These are phyloP conservation scores for Elsinoe necatrix DNA, from an alignment of 2,329 filamentous ascomycete species.

Conservation along the genomic window DNA sequence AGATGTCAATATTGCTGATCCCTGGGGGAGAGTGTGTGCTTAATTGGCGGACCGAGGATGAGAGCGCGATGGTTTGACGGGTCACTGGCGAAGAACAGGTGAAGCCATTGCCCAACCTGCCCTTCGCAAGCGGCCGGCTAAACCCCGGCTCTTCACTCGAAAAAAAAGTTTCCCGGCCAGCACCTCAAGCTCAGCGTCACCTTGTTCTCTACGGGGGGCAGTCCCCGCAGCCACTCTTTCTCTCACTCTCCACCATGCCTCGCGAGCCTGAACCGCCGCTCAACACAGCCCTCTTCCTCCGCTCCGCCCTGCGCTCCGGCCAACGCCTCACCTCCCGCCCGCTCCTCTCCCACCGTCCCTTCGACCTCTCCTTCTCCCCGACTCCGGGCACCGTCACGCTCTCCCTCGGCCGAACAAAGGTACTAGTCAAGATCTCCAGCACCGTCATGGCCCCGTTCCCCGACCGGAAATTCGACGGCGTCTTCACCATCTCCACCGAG, in stretches of 20 bases:
- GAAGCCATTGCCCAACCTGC: neutral
- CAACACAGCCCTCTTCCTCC: conserved; percentile 79
- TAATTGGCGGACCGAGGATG: too few relatives aligned
- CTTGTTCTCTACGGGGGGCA: neutral
- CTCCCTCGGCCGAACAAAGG: conserved; percentile 78
- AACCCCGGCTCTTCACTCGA: conserved; percentile 2
- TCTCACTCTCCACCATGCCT: conserved; percentile 55
- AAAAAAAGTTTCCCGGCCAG: conserved; percentile 3
- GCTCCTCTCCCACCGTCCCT: conserved; percentile 68
- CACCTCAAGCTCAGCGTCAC: neutral
- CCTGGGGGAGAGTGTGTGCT: neutral
- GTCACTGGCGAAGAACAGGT: too few relatives aligned
- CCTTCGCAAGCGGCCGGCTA: conserved; percentile 17
- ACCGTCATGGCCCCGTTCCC: conserved; percentile 78
- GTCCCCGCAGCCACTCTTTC: neutral
- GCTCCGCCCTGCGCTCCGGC: conserved; percentile 70
- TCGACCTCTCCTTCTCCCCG: conserved; percentile 76
- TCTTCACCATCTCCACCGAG: conserved; percentile 87
- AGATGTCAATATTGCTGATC: too few relatives aligned
- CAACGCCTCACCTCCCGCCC: conserved; percentile 76
- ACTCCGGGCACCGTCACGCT: conserved; percentile 88
- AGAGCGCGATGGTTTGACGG: too few relatives aligned
- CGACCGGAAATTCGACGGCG: conserved; percentile 88
- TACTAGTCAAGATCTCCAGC: conserved; percentile 76
- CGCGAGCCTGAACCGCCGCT: conserved; percentile 84